Evolutionary conservation across 805 yeast species (phyloP).

Genomic region (Wickerhamia fluorescens): DNA sequence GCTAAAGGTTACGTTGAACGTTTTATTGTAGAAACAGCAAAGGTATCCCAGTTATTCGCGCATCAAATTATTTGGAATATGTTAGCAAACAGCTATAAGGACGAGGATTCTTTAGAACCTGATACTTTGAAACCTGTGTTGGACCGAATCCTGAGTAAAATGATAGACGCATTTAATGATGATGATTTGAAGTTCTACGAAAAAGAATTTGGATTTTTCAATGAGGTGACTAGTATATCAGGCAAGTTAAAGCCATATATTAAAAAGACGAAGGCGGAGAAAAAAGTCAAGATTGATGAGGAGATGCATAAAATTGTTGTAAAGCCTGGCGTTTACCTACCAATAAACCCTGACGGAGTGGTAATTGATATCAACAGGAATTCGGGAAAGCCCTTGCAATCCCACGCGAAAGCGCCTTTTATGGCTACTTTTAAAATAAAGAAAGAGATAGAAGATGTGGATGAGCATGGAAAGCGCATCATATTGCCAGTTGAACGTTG

Average conservation of each 20-base stretch:
- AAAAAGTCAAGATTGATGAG: slow-evolving; percentile 91
- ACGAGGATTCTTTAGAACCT: slow-evolving; percentile 76
- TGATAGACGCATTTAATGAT: slow-evolving; percentile 54
- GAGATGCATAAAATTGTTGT: slow-evolving; percentile 79
- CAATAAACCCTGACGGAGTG: slow-evolving; percentile 95
- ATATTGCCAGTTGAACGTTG: slow-evolving; percentile 53
- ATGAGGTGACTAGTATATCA: slow-evolving; percentile 86
- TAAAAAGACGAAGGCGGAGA: slow-evolving; percentile 91
- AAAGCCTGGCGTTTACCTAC: slow-evolving; percentile 80
- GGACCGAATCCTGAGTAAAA: slow-evolving; percentile 60
- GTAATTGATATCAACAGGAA: slow-evolving; percentile 86
- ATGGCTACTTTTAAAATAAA: slow-evolving; percentile 90
- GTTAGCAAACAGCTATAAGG: slow-evolving; percentile 86
- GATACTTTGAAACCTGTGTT: slow-evolving; percentile 78
- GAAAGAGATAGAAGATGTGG: slow-evolving; percentile 43
- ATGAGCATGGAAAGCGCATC: slow-evolving; percentile 28
- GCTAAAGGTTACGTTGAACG: slow-evolving; percentile 77
- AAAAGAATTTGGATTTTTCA: slow-evolving; percentile 81
- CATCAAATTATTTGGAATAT: slow-evolving; percentile 99
- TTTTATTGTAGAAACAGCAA: slow-evolving; percentile 86
- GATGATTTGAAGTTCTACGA: slow-evolving; percentile 65
- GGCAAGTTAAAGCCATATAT: slow-evolving; percentile 94
- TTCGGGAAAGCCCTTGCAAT: slow-evolving; percentile 91
- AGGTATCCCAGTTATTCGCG: slow-evolving; percentile 83
- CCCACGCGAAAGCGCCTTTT: slow-evolving; percentile 98